Evolutionary conservation across 2,329 filamentous ascomycete species (phyloP).

Genomic region (Elsinoe perseae): DNA sequence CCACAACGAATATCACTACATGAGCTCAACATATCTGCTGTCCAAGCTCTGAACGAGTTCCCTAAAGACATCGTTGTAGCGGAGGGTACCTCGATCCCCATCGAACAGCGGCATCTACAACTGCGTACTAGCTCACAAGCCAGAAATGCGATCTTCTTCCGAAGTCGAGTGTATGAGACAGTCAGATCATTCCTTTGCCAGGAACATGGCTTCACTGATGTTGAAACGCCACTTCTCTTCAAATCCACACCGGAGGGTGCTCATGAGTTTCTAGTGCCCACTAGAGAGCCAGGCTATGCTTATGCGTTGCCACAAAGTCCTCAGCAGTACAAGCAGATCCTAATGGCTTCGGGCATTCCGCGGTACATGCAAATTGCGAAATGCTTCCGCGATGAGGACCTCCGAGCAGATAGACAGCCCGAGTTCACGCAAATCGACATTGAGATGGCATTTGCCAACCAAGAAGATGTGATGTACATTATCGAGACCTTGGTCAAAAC

Average conservation of each 20-base stretch:
- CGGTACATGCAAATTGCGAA: slow-evolving; percentile 88
- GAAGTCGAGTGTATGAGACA: slow-evolving; percentile 52
- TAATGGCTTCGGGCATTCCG: slow-evolving; percentile 81
- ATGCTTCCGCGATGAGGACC: slow-evolving; percentile 92
- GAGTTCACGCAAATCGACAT: slow-evolving; percentile 94
- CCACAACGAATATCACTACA: slow-evolving; percentile 34
- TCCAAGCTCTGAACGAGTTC: slow-evolving; percentile 65
- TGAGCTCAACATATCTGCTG: slow-evolving; percentile 55
- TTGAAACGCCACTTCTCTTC: slow-evolving; percentile 91
- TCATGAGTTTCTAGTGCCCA: slow-evolving; percentile 88
- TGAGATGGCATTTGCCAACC: slow-evolving; percentile 80
- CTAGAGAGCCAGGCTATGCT: slow-evolving; percentile 63
- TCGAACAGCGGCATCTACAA: slow-evolving; percentile 72
- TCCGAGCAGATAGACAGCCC: slow-evolving; percentile 84
- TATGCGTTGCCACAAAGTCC: slow-evolving; percentile 95
- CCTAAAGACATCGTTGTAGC: slow-evolving; percentile 70
- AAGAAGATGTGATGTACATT: slow-evolving; percentile 58
- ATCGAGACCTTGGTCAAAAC: slow-evolving; percentile 48
- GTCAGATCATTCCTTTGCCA: slow-evolving; percentile 48
- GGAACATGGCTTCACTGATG: slow-evolving; percentile 58
- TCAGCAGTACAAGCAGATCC: slow-evolving; percentile 96
- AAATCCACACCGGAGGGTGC: slow-evolving; percentile 97
- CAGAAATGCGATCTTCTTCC: slow-evolving; percentile 60
- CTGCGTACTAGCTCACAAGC: slow-evolving; percentile 66
- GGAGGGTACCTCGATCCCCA: slow-evolving; percentile 63